phyloP scores from a whole-genome alignment of 2,329 filamentous ascomycete species.

The Alternaria angustiovoidea region DNA sequence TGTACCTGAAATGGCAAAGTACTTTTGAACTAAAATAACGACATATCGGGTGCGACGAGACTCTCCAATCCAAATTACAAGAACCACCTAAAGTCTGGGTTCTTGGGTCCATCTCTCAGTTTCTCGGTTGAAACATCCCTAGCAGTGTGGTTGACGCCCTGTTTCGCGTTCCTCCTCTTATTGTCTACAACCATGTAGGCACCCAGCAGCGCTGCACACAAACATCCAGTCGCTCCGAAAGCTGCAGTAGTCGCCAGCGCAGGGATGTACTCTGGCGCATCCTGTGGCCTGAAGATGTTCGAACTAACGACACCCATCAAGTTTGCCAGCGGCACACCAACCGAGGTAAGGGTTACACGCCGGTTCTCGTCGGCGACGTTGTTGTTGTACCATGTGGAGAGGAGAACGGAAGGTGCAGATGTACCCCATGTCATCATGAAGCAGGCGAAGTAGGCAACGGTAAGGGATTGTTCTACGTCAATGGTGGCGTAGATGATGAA shows the following conservation, averaged over 20 bases:
- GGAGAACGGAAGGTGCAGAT: conserved; percentile 74
- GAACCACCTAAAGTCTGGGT: conserved; percentile 57
- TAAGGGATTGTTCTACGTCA: conserved; percentile 65
- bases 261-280: conserved; percentile 72
- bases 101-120: conserved; percentile 55
- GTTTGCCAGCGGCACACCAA: conserved; percentile 78
- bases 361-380: conserved; percentile 80
- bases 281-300: conserved; percentile 71
- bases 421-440: conserved; percentile 89
- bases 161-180: conserved; percentile 63
- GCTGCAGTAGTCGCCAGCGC: conserved; percentile 70
- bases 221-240: conserved; percentile 68
- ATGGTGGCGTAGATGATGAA: conserved; percentile 82
- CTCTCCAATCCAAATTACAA: conserved; percentile 24
- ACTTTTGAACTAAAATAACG: background rate
- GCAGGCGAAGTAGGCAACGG: conserved; percentile 75
- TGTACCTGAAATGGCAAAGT: background rate
- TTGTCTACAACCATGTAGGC: conserved; percentile 73
- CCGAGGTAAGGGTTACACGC: conserved; percentile 72
- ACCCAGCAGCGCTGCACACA: conserved; percentile 65
- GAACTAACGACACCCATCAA: conserved; percentile 75
- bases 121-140: conserved; percentile 57
- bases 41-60: background rate
- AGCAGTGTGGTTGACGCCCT: conserved; percentile 65
- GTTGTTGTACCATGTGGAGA: conserved; percentile 79